phyloP scores from a whole-genome alignment of 768 basidiomycete genomes.

The Cubamyces lactineus region DNA sequence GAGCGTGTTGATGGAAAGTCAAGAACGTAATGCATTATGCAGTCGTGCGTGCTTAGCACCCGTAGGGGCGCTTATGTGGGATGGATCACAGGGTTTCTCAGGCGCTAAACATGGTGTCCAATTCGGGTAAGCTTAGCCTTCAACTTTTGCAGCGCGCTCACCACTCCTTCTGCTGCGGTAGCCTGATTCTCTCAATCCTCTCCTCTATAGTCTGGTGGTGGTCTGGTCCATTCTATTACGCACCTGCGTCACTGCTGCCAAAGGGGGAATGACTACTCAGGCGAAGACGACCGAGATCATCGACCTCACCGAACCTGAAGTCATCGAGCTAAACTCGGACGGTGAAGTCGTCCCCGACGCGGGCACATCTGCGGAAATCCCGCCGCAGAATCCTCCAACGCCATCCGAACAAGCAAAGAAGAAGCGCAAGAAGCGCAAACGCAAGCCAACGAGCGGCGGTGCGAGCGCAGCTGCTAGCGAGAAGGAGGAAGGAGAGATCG shows the following conservation, averaged over 20 bases:
- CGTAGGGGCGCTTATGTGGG: too few relatives aligned
- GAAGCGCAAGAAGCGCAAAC: constrained; percentile 26
- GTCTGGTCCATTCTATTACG: neutral
- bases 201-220: neutral
- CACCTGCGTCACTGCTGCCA: neutral
- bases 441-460: constrained; percentile 11
- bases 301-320: constrained; percentile 29
- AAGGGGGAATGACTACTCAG: neutral
- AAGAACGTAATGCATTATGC: too few relatives aligned
- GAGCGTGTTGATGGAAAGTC: neutral
- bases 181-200: neutral
- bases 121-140: constrained; percentile 8
- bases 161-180: neutral
- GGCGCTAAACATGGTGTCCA: neutral
- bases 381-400: neutral
- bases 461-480: constrained; percentile 3
- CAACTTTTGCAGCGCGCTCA: constrained; percentile 16
- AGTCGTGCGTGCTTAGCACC: too few relatives aligned
- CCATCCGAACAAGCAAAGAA: constrained; percentile 6
- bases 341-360: constrained; percentile 14
- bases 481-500: constrained; percentile 32
- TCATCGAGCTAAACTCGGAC: constrained; percentile 32
- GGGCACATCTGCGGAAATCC: neutral
- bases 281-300: constrained; percentile 25
- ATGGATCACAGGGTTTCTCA: too few relatives aligned